Percentiles rank a stretch among this genome's conserved stretches.
Evolutionary conservation across 2,329 filamentous ascomycete genomes (phyloP).

Genomic region (Chaetomium sp.): DNA sequence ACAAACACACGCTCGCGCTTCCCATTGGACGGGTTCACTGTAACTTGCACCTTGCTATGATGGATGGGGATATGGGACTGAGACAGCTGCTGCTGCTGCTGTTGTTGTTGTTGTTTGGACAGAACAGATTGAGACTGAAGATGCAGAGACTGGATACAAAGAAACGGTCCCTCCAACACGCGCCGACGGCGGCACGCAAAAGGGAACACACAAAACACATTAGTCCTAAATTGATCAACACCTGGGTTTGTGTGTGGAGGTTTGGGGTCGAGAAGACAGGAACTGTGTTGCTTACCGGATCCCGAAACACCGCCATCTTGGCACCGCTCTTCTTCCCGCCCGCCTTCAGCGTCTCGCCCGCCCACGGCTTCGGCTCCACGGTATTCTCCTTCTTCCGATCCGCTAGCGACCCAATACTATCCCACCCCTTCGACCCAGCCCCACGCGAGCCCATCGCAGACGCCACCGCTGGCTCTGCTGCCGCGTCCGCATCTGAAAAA

Average conservation of each 20-base stretch:
- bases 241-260: slow-evolving; percentile 32
- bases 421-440: slow-evolving; percentile 69
- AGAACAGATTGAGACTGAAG: too few species aligned
- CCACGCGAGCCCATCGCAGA: slow-evolving; percentile 49
- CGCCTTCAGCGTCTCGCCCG: slow-evolving; percentile 80
- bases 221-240: slow-evolving; percentile 97
- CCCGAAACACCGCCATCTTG: slow-evolving; percentile 92
- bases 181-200: slow-evolving; percentile 30
- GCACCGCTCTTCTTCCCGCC: slow-evolving; percentile 72
- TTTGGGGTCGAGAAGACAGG: slow-evolving; percentile 32
- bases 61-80: slow-evolving; percentile 59
- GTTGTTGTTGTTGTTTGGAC: slow-evolving; percentile 15
- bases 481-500: slow-evolving; percentile 70
- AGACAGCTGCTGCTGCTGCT: slow-evolving; percentile 56
- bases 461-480: slow-evolving; percentile 35
- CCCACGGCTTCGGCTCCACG: slow-evolving; percentile 82
- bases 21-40: slow-evolving; percentile 73
- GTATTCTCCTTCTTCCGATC: slow-evolving; percentile 93
- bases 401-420: slow-evolving; percentile 77
- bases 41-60: slow-evolving; percentile 68
- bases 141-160: too few species aligned
- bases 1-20: slow-evolving; percentile 83
- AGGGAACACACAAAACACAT: slow-evolving; percentile 46
- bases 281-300: slow-evolving; percentile 67
- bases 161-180: too few species aligned